A percentile compares a stretch with the other conserved stretches of the same genome.
Conservation (phyloP, 306 rosid species). For the Arachis hypogaea region DNA sequence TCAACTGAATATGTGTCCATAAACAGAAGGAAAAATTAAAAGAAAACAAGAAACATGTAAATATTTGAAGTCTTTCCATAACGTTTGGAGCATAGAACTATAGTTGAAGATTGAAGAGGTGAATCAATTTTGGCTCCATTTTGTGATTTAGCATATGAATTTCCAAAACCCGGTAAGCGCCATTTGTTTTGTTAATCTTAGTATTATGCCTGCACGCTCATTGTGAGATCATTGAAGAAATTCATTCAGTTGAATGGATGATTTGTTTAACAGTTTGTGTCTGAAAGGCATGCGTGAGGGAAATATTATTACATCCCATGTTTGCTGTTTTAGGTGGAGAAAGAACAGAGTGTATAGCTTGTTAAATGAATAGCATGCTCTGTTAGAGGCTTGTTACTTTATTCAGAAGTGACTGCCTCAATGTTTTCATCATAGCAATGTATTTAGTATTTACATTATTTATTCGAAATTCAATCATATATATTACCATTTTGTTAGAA, state of each 20-base stretch:
- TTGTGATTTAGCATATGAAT: no score
- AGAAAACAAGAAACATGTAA: neutral
- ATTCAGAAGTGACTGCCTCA: slow-evolving; percentile 22
- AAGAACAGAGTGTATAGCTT: slow-evolving; percentile 9
- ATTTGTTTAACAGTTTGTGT: neutral
- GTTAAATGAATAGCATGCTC: slow-evolving; percentile 22
- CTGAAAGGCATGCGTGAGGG: slow-evolving; percentile 18
- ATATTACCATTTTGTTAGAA: no score
- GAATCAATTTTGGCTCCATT: no score
- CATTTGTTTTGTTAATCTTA: no score
- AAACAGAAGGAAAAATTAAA: neutral
- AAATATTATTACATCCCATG: slow-evolving; percentile 5
- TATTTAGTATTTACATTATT: no score
- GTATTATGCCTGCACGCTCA: no score
- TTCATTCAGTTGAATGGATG: slow-evolving; percentile 7
- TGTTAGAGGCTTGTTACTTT: neutral
- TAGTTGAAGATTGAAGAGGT: slow-evolving; percentile 4
- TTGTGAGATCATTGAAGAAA: slow-evolving; percentile 15
- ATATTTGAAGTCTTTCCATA: slow-evolving; percentile 11
- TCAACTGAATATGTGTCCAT: no score
- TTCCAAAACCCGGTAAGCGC: no score
- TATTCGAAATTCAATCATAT: no score
- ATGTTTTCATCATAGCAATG: no score
- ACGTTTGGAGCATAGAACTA: slow-evolving; percentile 10
- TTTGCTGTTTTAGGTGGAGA: slow-evolving; percentile 28